phyloP scores from a whole-genome alignment of 164 flowering plant species.

The Liquidambar formosana region DNA sequence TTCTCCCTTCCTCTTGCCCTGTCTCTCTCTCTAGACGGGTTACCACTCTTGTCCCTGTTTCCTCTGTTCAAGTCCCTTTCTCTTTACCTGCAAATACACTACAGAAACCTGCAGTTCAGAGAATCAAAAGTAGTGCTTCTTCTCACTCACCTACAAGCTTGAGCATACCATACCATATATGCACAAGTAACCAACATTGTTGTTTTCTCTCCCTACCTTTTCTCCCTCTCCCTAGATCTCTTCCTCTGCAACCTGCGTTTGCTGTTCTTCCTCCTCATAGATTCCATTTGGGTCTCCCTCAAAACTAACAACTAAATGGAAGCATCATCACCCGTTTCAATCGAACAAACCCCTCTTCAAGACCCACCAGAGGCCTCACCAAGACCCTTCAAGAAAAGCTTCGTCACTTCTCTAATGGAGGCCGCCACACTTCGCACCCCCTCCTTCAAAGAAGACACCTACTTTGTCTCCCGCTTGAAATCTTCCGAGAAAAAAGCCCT shows the following conservation, averaged over 20 bases:
- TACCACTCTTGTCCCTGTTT: neutral
- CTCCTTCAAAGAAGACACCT: constrained; percentile 84
- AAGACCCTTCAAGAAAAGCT: constrained; percentile 58
- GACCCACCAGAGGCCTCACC: constrained; percentile 39
- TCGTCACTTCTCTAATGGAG: constrained; percentile 67
- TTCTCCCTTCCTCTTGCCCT: neutral
- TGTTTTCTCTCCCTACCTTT: neutral
- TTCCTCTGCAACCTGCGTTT: constrained; percentile 5
- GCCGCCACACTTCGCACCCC: constrained; percentile 56
- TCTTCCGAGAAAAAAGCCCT: constrained; percentile 71
- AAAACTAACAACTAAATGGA: constrained; percentile 23
- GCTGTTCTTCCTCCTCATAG: neutral
- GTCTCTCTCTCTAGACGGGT: neutral
- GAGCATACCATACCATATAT: too few species aligned
- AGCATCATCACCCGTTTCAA: constrained; percentile 34
- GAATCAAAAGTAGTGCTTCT: constrained; percentile 12
- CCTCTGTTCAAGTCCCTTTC: constrained; percentile 5
- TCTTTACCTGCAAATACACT: neutral
- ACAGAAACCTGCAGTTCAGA: constrained; percentile 13
- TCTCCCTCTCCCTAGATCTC: neutral
- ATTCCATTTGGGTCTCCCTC: constrained; percentile 19
- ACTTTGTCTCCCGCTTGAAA: constrained; percentile 64
- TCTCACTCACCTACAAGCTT: constrained; percentile 1
- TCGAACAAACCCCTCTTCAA: constrained; percentile 25
- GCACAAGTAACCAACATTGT: too few species aligned